Percentiles rank a stretch among this genome's conserved stretches.
Conservation (phyloP, 2,329 filamentous ascomycete genomes). For the Xylaria sp. region DNA sequence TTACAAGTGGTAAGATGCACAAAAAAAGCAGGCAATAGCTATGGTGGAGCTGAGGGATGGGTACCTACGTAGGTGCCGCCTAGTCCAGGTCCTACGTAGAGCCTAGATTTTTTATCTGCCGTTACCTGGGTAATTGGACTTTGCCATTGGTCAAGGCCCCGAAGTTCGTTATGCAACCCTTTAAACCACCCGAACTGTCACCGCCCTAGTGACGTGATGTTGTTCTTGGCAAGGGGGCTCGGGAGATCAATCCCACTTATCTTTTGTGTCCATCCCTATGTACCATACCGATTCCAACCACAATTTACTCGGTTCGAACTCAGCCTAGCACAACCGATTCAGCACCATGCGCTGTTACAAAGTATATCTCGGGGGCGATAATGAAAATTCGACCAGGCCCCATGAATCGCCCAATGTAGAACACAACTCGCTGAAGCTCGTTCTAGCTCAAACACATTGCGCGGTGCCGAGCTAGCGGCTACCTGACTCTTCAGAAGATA, state of each 20-base stretch:
- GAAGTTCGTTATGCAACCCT: slow-evolving; percentile 2
- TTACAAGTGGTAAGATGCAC: background rate
- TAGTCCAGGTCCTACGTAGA: no score
- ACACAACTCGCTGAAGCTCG: background rate
- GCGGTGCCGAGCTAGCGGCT: no score
- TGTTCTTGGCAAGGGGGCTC: slow-evolving; percentile 11
- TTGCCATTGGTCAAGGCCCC: slow-evolving; percentile 29
- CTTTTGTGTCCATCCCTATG: background rate
- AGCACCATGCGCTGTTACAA: background rate
- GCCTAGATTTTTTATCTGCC: slow-evolving; percentile 34
- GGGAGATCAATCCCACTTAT: background rate
- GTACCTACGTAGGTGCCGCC: background rate
- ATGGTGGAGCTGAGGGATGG: slow-evolving; percentile 12
- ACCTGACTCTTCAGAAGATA: background rate
- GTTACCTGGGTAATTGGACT: slow-evolving; percentile 16
- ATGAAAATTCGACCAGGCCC: background rate
- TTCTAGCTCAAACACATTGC: no score
- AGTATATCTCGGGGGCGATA: background rate
- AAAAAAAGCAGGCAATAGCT: background rate
- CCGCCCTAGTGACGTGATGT: slow-evolving; percentile 25
- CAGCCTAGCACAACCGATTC: background rate
- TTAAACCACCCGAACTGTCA: slow-evolving; percentile 1
- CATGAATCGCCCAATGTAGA: background rate
- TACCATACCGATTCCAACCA: no score
- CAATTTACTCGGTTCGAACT: no score